These are phyloP conservation scores for Colletotrichum australisinense DNA, from an alignment of 2,329 filamentous ascomycete species.

Conservation along the genomic window DNA sequence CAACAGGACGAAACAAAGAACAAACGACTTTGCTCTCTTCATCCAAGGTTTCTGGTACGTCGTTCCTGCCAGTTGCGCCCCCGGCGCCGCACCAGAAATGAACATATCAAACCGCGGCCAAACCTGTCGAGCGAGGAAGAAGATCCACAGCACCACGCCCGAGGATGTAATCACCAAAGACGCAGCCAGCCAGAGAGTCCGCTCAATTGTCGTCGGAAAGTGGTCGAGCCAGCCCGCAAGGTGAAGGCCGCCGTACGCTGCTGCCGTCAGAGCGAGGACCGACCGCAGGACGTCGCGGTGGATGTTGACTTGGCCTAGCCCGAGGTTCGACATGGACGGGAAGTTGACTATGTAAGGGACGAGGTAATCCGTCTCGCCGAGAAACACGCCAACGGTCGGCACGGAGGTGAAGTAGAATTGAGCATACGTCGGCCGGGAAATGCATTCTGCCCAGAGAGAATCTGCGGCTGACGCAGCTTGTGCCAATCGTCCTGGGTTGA, in stretches of 20 bases:
- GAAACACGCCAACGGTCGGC: slow-evolving; percentile 23
- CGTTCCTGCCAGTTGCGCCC: slow-evolving; percentile 1
- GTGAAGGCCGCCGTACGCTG: slow-evolving; percentile 37
- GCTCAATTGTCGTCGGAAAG: slow-evolving; percentile 39
- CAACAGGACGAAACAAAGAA: background rate
- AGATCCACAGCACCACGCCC: slow-evolving; percentile 14
- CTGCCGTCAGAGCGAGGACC: slow-evolving; percentile 25
- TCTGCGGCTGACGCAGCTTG: slow-evolving; percentile 2
- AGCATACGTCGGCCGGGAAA: background rate
- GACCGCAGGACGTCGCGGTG: slow-evolving; percentile 31
- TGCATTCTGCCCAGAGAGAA: slow-evolving; percentile 11
- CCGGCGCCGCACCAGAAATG: slow-evolving; percentile 24
- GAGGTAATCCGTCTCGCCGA: slow-evolving; percentile 30
- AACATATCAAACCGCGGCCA: slow-evolving; percentile 35
- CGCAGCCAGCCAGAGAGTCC: slow-evolving; percentile 39
- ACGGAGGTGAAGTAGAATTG: slow-evolving; percentile 26
- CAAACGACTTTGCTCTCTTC: background rate
- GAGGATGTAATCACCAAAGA: slow-evolving; percentile 36
- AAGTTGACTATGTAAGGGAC: slow-evolving; percentile 21
- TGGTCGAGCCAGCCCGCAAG: slow-evolving; percentile 42
- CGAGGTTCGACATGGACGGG: slow-evolving; percentile 27
- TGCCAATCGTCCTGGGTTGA: background rate
- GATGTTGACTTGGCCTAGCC: slow-evolving; percentile 30
- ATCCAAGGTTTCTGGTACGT: slow-evolving; percentile 15
- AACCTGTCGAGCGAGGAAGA: slow-evolving; percentile 33